Evolutionary conservation across 2,329 filamentous ascomycete genomes (phyloP).

Genomic region (Verticillium dahliae): DNA sequence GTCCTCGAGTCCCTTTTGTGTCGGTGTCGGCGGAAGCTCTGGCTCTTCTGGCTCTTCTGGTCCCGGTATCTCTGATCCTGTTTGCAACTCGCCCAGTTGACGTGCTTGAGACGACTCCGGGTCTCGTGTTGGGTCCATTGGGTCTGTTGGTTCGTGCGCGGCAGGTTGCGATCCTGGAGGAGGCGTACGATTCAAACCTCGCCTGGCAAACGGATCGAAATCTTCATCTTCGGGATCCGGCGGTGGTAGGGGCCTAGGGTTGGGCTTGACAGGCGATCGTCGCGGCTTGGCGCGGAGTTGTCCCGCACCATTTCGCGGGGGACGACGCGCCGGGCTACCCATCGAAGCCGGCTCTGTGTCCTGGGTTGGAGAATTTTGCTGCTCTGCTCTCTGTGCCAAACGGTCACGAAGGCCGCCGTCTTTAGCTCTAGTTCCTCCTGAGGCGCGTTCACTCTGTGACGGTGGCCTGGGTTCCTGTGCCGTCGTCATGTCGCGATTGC

Average conservation of each 20-base stretch:
- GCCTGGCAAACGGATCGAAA: constrained; percentile 32
- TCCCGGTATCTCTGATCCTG: not conserved
- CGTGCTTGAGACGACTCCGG: not conserved
- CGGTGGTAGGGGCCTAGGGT: constrained; percentile 39
- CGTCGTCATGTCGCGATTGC: constrained; percentile 18
- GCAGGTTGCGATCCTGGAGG: constrained; percentile 9
- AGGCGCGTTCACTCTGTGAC: constrained; percentile 13
- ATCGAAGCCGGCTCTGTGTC: not conserved
- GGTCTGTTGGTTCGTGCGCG: not conserved
- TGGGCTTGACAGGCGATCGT: constrained; percentile 34
- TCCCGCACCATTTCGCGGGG: constrained; percentile 14
- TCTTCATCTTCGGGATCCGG: constrained; percentile 32
- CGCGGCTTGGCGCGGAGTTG: constrained; percentile 27
- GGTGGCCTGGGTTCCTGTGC: constrained; percentile 15
- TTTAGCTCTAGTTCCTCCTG: not conserved
- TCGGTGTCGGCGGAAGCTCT: constrained; percentile 55
- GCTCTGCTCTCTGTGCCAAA: not conserved
- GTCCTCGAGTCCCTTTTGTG: constrained; percentile 40
- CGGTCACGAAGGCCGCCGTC: not conserved
- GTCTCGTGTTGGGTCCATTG: not conserved
- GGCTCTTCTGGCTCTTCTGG: constrained; percentile 36
- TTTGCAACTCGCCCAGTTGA: not conserved
- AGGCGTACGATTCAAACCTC: constrained; percentile 26
- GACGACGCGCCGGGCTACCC: not conserved
- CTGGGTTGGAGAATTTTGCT: not conserved